These are phyloP conservation scores for Rhododendron ferrugineum DNA, from an alignment of 148 eudicot species.

Conservation along the genomic window DNA sequence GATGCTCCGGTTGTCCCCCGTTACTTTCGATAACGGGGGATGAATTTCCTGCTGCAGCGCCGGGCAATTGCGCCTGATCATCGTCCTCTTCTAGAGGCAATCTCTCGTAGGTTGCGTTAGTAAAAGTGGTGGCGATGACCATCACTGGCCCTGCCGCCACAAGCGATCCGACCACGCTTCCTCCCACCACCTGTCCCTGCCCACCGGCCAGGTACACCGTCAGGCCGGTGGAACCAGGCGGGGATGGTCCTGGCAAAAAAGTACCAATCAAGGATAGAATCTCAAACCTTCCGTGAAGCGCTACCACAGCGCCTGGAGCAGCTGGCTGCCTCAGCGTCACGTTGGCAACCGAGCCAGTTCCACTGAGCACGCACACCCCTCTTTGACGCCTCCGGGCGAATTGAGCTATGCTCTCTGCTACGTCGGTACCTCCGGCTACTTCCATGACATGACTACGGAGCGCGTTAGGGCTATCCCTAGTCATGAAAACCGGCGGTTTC, in stretches of 20 bases:
- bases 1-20: constrained; percentile 17
- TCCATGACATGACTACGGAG: constrained; percentile 57
- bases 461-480: constrained; percentile 43
- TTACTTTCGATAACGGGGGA: constrained; percentile 14
- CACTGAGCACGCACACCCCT: constrained; percentile 46
- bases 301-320: constrained; percentile 29
- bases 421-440: constrained; percentile 41
- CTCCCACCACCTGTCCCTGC: constrained; percentile 87
- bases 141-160: constrained; percentile 70
- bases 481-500: constrained; percentile 43
- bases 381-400: constrained; percentile 41
- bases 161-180: constrained; percentile 63
- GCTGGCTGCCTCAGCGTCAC: constrained; percentile 45
- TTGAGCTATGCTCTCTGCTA: constrained; percentile 42
- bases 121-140: constrained; percentile 72
- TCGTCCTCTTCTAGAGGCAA: constrained; percentile 33
- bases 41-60: background rate
- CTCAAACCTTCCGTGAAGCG: constrained; percentile 51
- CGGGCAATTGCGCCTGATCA: constrained; percentile 18
- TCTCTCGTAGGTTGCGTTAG: constrained; percentile 58
- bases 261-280: constrained; percentile 45
- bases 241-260: constrained; percentile 44
- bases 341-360: constrained; percentile 40
- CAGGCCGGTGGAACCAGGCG: constrained; percentile 47
- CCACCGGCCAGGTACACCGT: constrained; percentile 75